Conservation (phyloP, 176 grass and related monocot genomes). For the Sorghum bicolor region DNA sequence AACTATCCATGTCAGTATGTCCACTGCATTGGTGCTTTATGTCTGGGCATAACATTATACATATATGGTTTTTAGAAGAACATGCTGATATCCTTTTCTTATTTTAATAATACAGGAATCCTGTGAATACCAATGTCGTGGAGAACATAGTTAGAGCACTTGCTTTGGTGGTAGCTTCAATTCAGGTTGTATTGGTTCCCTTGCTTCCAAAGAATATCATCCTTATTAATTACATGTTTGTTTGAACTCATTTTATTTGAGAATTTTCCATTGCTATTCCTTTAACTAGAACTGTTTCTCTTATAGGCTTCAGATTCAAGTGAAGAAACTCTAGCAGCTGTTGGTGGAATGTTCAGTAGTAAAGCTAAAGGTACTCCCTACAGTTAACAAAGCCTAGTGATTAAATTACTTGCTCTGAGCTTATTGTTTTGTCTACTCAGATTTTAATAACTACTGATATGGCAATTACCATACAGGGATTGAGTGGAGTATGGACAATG, state of each 20-base stretch:
- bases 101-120: slow-evolving; percentile 58
- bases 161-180: slow-evolving; percentile 84
- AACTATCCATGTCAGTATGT: neutral
- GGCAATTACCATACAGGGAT: slow-evolving; percentile 53
- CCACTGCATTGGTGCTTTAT: neutral
- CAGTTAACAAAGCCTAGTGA: neutral
- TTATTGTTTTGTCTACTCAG: slow-evolving; percentile 5
- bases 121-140: slow-evolving; percentile 97
- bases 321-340: slow-evolving; percentile 89
- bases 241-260: neutral
- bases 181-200: slow-evolving; percentile 71
- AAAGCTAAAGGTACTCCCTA: slow-evolving; percentile 96
- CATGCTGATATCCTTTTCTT: neutral
- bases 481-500: slow-evolving; percentile 98
- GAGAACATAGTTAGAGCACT: slow-evolving; percentile 94
- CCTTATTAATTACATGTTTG: neutral
- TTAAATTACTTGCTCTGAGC: slow-evolving; percentile 13
- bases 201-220: slow-evolving; percentile 20
- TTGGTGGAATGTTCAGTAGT: slow-evolving; percentile 99
- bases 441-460: neutral
- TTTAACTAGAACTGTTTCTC: slow-evolving; percentile 32
- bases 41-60: neutral
- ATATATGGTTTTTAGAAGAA: neutral
- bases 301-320: slow-evolving; percentile 91
- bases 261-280: neutral